phyloP scores from a whole-genome alignment of 1,284 basidiomycete species.

The Trichosporon asahii region DNA sequence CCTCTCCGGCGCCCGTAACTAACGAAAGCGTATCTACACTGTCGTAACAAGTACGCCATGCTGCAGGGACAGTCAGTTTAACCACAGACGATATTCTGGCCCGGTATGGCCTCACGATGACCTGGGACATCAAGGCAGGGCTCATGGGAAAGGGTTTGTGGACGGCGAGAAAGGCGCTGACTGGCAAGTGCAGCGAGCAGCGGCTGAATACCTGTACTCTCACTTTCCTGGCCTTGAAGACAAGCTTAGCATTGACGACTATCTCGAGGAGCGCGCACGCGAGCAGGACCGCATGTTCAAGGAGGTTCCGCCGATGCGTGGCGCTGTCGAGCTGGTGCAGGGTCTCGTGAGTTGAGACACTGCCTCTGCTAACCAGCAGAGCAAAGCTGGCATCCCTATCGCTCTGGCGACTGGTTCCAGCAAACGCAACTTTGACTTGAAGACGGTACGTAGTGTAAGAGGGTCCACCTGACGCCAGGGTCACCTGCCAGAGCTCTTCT shows the following conservation, averaged over 20 bases:
- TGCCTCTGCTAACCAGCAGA: slow-evolving; percentile 26
- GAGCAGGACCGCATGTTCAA: slow-evolving; percentile 47
- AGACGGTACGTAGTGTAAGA: slow-evolving; percentile 39
- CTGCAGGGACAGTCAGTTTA: neutral
- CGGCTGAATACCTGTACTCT: slow-evolving; percentile 44
- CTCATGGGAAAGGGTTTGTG: slow-evolving; percentile 51
- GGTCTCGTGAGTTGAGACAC: slow-evolving; percentile 35
- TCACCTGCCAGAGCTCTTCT: slow-evolving; percentile 51
- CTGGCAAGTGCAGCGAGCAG: slow-evolving; percentile 32
- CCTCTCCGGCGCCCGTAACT: neutral
- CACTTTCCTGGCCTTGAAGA: slow-evolving; percentile 45
- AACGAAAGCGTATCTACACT: slow-evolving; percentile 47
- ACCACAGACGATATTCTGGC: slow-evolving; percentile 46
- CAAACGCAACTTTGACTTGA: slow-evolving; percentile 36
- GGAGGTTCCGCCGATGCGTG: slow-evolving; percentile 47
- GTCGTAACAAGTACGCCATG: slow-evolving; percentile 37
- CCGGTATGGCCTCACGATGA: slow-evolving; percentile 46
- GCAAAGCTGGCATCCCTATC: slow-evolving; percentile 47
- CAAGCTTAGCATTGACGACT: slow-evolving; percentile 46
- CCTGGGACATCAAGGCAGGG: slow-evolving; percentile 52
- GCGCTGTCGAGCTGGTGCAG: slow-evolving; percentile 46
- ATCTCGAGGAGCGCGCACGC: slow-evolving; percentile 42
- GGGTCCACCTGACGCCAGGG: slow-evolving; percentile 22
- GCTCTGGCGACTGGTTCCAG: slow-evolving; percentile 51
- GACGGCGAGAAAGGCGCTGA: neutral